Percentiles rank a stretch among this genome's conserved stretches.
Evolutionary conservation across 2,329 filamentous ascomycete species (phyloP).

Genomic region (Sarocladium oryzae): DNA sequence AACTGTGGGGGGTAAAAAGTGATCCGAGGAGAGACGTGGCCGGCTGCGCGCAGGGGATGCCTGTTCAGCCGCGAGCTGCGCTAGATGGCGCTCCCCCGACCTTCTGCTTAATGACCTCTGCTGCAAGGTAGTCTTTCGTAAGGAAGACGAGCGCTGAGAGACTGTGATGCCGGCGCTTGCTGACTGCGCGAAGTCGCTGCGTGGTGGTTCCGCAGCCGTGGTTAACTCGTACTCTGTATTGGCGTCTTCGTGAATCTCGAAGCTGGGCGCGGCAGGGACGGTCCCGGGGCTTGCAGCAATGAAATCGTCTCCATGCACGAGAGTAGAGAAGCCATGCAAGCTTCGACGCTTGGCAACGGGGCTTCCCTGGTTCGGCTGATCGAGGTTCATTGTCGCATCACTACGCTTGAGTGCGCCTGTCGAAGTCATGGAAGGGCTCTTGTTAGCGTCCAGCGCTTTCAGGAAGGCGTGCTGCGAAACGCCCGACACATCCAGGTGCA

Average conservation of each 20-base stretch:
- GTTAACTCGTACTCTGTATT: conserved; percentile 48
- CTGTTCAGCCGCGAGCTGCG: conserved; percentile 46
- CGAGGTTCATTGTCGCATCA: conserved; percentile 83
- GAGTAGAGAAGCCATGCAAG: conserved; percentile 65
- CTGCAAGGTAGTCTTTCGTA: conserved; percentile 81
- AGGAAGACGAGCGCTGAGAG: conserved; percentile 65
- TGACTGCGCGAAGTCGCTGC: conserved; percentile 12
- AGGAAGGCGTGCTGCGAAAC: conserved; percentile 44
- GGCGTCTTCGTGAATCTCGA: conserved; percentile 46
- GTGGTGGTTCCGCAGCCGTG: conserved; percentile 10
- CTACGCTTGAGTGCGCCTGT: conserved; percentile 87
- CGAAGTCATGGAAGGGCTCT: conserved; percentile 24
- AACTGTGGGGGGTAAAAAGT: conserved; percentile 59
- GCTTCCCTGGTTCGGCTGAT: conserved; percentile 70
- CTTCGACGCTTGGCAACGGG: conserved; percentile 89
- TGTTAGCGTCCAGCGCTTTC: conserved; percentile 42
- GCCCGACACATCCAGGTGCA: conserved; percentile 51
- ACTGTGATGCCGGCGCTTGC: conserved; percentile 34
- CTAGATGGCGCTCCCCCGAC: conserved; percentile 49
- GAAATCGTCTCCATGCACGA: conserved; percentile 51
- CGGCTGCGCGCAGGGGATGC: conserved; percentile 55
- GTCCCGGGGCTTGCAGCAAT: conserved; percentile 52
- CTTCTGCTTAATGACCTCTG: conserved; percentile 66
- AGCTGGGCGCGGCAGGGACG: conserved; percentile 34
- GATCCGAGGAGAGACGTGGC: conserved; percentile 72